Evolutionary conservation across 2,329 filamentous ascomycete genomes (phyloP).

Genomic region (Orbilia javanica): DNA sequence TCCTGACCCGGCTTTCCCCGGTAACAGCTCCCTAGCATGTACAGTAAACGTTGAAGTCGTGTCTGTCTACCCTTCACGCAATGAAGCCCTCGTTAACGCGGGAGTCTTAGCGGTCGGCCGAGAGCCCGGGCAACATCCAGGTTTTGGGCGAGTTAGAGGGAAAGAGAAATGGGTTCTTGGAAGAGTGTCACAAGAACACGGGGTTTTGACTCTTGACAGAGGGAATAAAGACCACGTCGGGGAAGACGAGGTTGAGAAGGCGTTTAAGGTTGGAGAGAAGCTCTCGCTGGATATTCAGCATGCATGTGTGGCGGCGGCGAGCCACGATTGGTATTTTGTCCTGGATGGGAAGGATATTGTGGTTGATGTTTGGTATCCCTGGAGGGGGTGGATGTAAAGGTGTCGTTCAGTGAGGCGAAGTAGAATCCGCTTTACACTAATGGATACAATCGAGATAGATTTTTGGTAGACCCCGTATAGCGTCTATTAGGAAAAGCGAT

Average conservation of each 20-base stretch:
- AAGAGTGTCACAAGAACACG: constrained; percentile 82
- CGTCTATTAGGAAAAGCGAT: background rate
- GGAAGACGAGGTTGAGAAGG: constrained; percentile 61
- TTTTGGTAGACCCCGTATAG: background rate
- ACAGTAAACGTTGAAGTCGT: constrained; percentile 79
- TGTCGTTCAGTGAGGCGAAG: background rate
- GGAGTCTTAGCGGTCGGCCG: constrained; percentile 78
- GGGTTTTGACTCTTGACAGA: constrained; percentile 74
- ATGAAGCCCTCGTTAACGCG: constrained; percentile 77
- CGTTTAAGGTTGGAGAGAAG: constrained; percentile 74
- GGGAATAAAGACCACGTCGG: constrained; percentile 63
- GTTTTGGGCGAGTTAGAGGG: constrained; percentile 76
- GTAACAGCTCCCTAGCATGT: constrained; percentile 73
- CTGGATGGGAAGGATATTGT: constrained; percentile 77
- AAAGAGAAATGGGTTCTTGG: constrained; percentile 75
- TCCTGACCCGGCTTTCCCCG: constrained; percentile 65
- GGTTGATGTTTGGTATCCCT: constrained; percentile 81
- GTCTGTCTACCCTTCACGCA: constrained; percentile 75
- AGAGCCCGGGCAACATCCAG: constrained; percentile 79
- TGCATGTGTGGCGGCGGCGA: constrained; percentile 79
- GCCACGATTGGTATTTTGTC: constrained; percentile 79
- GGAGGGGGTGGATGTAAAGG: constrained; percentile 73
- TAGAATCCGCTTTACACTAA: too few species aligned
- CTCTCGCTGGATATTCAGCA: constrained; percentile 83
- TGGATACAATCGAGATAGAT: too few species aligned